Evolutionary conservation across 2,329 filamentous ascomycete genomes (phyloP).

Genomic region (Cercospora citrullina): DNA sequence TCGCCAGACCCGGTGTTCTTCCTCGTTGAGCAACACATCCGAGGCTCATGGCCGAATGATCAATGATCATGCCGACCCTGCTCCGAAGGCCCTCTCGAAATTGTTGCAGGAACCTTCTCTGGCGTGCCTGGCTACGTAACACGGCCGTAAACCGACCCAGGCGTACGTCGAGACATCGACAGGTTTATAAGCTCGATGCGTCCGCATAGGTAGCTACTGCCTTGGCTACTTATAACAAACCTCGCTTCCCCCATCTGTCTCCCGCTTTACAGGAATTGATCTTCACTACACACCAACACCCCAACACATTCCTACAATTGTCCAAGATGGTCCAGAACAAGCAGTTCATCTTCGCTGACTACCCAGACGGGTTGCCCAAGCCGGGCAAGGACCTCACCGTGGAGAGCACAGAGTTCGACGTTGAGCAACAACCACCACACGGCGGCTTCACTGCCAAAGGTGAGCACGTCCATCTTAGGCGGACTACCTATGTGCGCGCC

Average conservation of each 20-base stretch:
- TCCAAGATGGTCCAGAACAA: constrained; percentile 66
- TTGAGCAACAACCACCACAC: constrained; percentile 58
- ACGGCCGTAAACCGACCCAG: constrained; percentile 8
- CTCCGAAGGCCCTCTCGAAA: constrained; percentile 4
- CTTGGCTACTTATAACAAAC: not conserved
- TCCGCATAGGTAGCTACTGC: not conserved
- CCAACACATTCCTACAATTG: not conserved
- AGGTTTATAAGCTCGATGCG: constrained; percentile 11
- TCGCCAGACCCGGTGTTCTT: not conserved
- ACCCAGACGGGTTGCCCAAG: constrained; percentile 67
- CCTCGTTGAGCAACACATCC: constrained; percentile 12
- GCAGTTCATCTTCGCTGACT: constrained; percentile 69
- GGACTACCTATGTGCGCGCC: not conserved
- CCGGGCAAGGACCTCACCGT: constrained; percentile 68
- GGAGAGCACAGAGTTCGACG: constrained; percentile 68
- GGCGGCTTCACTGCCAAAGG: constrained; percentile 67
- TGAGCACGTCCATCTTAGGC: not conserved
- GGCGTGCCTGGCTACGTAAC: constrained; percentile 2
- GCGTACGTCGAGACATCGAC: not conserved
- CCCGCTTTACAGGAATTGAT: not conserved
- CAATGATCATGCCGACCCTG: constrained; percentile 8
- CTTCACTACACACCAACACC: not conserved
- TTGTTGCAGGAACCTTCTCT: constrained; percentile 6
- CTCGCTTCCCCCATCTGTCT: not conserved
- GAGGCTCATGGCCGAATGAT: constrained; percentile 4